Base-by-base conservation (phyloP, 2,329 filamentous ascomycete species). In the Fusarium chaquense region DNA sequence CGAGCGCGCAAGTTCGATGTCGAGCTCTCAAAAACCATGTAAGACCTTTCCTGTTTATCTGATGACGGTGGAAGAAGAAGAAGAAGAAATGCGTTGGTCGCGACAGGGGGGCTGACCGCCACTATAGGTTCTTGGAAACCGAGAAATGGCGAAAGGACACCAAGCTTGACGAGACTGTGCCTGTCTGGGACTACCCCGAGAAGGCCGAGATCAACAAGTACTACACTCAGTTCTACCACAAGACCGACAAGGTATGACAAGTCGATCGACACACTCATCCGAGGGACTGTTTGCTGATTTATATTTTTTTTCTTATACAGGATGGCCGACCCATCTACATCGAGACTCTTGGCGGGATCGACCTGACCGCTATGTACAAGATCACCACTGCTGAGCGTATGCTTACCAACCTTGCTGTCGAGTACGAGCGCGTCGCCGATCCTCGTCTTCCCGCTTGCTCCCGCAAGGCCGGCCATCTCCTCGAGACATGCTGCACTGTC, bases 201-300 rank as follows among this genome's bases (percentile, higher is more conserved):
- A 96, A 95, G 82, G 76, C 87, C 58, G 80, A 95, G 78, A 88
- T 99, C 62, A 93, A 93, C 81, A 85, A 95, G 82, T 97, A 92
- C 86, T 99, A 99, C 83, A 93, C 93, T 49, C 96, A 99, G 83
- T 99, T 96, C 86, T 99, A 99, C 85, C 96, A 99, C 88, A 98
- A 98, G 85, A 95, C 90, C 15, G 93, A 96, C 83, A 94, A 93
- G 83, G 89, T 91, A 80, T 58, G 76, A 33, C 30, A 49, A 41
- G 20, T 52, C 26, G 32, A 36, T 22, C 43, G 33, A 41, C 41
- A 35, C 55, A 64, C 56, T 46, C 22, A 51, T 49, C 56, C 50
- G 56, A 56, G 55, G 44, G 26, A 57, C 35, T 51, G 50, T 30
- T 20, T 49, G 43, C 68, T 72, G 62, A 59, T 58, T 66, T 30